Evolutionary conservation across 305 asterid species (phyloP).

Genomic region (Striga hermonthica): DNA sequence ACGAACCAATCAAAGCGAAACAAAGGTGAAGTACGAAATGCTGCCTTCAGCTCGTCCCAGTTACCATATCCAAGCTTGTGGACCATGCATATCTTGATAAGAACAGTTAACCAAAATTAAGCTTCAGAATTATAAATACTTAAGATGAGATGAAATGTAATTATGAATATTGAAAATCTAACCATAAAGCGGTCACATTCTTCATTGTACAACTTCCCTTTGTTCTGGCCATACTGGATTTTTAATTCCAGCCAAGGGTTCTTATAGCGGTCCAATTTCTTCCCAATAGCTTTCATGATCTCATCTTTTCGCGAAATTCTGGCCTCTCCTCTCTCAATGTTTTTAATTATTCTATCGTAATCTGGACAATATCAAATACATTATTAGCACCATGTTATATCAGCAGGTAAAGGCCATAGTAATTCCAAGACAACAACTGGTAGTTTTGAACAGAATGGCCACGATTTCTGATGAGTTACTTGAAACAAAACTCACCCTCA

Average conservation of each 20-base stretch:
- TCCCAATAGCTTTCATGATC: conserved; percentile 97
- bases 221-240: conserved; percentile 99
- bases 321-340: conserved; percentile 97
- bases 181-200: conserved; percentile 99
- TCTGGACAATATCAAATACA: conserved; percentile 47
- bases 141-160: neutral
- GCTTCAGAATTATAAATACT: neutral
- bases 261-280: conserved; percentile 93
- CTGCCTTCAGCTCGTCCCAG: conserved; percentile 98
- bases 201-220: conserved; percentile 96
- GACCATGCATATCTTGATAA: conserved; percentile 82
- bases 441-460: no score
- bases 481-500: no score
- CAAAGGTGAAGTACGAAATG: conserved; percentile 91
- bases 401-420: neutral
- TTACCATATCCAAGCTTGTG: conserved; percentile 99
- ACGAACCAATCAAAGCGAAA: conserved; percentile 99
- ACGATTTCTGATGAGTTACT: no score
- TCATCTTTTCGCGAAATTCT: conserved; percentile 95
- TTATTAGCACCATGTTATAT: conserved; percentile 15
- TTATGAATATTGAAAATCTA: conserved; percentile 27
- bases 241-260: conserved; percentile 97
- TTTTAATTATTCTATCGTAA: conserved; percentile 88
- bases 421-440: neutral
- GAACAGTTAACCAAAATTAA: neutral